These are phyloP conservation scores for Eucommia ulmoides DNA, from an alignment of 257 asterid species.

Conservation along the genomic window DNA sequence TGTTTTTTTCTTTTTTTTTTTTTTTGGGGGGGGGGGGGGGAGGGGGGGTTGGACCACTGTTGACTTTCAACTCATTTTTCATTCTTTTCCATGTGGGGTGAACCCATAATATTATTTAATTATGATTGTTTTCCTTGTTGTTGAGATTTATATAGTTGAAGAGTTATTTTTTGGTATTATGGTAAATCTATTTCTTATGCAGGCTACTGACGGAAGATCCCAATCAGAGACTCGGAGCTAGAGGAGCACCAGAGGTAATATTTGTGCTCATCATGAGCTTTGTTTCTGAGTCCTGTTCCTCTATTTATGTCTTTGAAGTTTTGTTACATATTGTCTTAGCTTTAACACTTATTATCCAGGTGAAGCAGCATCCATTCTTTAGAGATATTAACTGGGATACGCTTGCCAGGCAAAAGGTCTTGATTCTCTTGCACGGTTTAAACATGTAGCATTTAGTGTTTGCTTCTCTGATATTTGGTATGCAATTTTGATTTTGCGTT, in stretches of 20 bases:
- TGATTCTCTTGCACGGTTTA: constrained; percentile 3
- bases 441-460: not conserved
- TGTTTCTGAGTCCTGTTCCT: not conserved
- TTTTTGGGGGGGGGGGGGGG: constrained; percentile 1
- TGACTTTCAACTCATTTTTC: not conserved
- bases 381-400: constrained; percentile 98
- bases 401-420: constrained; percentile 91
- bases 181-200: constrained; percentile 4
- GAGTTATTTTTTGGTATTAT: not conserved
- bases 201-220: constrained; percentile 97
- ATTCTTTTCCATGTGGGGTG: no score
- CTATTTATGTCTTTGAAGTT: not conserved
- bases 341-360: constrained; percentile 32
- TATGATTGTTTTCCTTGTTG: not conserved
- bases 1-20: not conserved
- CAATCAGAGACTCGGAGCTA: constrained; percentile 87
- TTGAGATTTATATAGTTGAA: not conserved
- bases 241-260: constrained; percentile 83
- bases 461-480: not conserved
- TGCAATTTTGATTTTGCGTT: not conserved
- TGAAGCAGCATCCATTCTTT: constrained; percentile 87
- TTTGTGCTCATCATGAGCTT: not conserved
- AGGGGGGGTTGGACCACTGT: not conserved
- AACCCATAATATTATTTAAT: no score
- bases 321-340: not conserved